A percentile compares a stretch with the other conserved stretches of the same genome.
These are phyloP conservation scores for Solanum bukasovii DNA, from an alignment of 257 asterid genomes.

Conservation along the genomic window DNA sequence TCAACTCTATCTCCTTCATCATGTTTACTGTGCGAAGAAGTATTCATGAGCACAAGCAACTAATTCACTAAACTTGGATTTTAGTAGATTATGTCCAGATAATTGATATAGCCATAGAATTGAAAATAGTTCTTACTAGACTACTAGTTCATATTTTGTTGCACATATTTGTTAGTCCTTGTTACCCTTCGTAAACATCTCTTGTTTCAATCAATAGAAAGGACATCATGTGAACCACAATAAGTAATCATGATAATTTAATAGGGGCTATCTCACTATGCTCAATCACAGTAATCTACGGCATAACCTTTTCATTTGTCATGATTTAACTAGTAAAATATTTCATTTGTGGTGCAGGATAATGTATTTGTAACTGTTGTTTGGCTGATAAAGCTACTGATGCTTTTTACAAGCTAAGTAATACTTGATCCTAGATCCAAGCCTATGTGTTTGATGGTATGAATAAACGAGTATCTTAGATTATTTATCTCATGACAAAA, in stretches of 20 bases:
- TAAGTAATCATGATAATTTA: not conserved
- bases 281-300: not conserved
- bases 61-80: not conserved
- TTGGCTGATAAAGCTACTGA: constrained; percentile 56
- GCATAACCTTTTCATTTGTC: not conserved
- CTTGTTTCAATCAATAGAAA: not conserved
- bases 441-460: constrained; percentile 80
- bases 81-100: not conserved
- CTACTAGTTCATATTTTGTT: not conserved
- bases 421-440: constrained; percentile 70
- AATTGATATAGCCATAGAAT: not conserved
- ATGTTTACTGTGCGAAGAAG: not conserved
- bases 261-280: not conserved
- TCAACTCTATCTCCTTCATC: not conserved
- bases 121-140: not conserved
- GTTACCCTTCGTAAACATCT: not conserved
- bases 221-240: not conserved
- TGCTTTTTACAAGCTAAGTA: constrained; percentile 71
- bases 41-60: not conserved
- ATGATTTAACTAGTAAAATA: not conserved
- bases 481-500: not conserved
- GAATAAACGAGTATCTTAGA: not conserved
- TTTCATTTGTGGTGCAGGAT: constrained; percentile 32
- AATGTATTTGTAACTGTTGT: constrained; percentile 77
- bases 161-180: not conserved